Percentiles rank a stretch among this genome's conserved stretches.
Conservation (phyloP, 2,329 filamentous ascomycete genomes). For the Trichoderma oligosporum region DNA sequence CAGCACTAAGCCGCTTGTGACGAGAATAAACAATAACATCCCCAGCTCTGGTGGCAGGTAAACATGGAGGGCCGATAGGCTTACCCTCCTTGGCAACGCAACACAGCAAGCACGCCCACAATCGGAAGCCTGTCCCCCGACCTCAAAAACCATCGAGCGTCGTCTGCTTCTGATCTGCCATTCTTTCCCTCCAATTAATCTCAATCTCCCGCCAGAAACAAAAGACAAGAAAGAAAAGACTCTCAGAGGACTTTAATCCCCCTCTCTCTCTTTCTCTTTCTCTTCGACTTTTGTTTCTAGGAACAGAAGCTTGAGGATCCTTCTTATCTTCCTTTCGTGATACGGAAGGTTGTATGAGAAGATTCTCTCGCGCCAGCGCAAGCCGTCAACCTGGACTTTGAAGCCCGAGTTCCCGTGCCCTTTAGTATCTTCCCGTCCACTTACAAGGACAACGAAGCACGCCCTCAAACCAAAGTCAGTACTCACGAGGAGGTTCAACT, state of each 20-base stretch:
- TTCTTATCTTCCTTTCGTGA: conserved; percentile 67
- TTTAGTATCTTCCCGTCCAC: conserved; percentile 99
- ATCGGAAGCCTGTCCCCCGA: conserved; percentile 33
- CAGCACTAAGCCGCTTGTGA: conserved; percentile 26
- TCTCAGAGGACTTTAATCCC: conserved; percentile 33
- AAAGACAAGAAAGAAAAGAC: conserved; percentile 36
- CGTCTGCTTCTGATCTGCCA: conserved; percentile 30
- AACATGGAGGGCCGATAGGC: conserved; percentile 25
- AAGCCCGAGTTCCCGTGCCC: conserved; percentile 97
- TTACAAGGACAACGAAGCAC: conserved; percentile 65
- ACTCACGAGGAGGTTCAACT: conserved; percentile 88
- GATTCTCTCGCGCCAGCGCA: conserved; percentile 63
- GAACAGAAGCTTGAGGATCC: conserved; percentile 61
- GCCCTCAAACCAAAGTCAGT: conserved; percentile 47
- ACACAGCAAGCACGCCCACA: conserved; percentile 21
- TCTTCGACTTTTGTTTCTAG: conserved; percentile 52
- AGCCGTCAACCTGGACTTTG: conserved; percentile 99
- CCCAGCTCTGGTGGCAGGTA: conserved; percentile 19
- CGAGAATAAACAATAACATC: conserved; percentile 28
- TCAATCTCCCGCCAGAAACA: conserved; percentile 34
- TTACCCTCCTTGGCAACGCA: conserved; percentile 25
- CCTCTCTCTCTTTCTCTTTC: conserved; percentile 36
- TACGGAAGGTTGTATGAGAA: conserved; percentile 61
- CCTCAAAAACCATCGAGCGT: conserved; percentile 39
- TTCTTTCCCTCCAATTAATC: conserved; percentile 38